These are phyloP conservation scores for Stephania japonica DNA, from an alignment of 164 flowering plant genomes.

Conservation along the genomic window DNA sequence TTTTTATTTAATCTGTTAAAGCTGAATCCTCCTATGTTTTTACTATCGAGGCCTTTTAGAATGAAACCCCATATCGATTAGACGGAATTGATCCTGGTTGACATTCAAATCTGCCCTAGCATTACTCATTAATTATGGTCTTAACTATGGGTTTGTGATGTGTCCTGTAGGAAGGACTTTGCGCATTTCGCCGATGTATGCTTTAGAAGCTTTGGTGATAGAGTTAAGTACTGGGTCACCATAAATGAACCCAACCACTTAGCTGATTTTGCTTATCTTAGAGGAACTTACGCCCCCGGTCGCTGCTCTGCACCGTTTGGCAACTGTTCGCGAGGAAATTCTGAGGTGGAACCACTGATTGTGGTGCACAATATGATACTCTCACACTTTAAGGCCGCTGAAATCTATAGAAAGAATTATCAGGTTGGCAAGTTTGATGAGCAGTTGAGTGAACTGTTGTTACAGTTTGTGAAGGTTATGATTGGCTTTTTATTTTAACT, in stretches of 20 bases:
- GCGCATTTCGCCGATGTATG: conserved; percentile 36
- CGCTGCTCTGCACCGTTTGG: conserved; percentile 11
- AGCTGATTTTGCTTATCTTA: conserved; percentile 1
- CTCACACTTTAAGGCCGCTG: conserved; percentile 38
- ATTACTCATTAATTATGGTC: neutral
- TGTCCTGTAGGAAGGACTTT: conserved; percentile 38
- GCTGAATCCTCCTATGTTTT: too few species aligned
- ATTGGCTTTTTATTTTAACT: neutral
- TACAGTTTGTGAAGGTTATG: neutral
- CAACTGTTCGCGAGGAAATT: conserved; percentile 36
- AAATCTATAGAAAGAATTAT: conserved; percentile 26
- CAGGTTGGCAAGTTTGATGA: conserved; percentile 9
- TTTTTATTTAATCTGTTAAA: neutral
- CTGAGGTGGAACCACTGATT: conserved; percentile 40
- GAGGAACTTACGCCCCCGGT: conserved; percentile 4
- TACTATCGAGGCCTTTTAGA: too few species aligned
- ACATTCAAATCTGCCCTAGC: too few species aligned
- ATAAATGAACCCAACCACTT: conserved; percentile 46
- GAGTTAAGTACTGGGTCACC: conserved; percentile 50
- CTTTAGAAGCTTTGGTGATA: conserved; percentile 42
- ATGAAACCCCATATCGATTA: too few species aligned
- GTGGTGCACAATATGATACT: conserved; percentile 43
- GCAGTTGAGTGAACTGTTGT: neutral
- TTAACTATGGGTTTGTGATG: neutral
- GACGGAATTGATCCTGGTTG: too few species aligned